Percentiles rank a stretch among this genome's conserved stretches.
These are phyloP conservation scores for Lactarius evosmus DNA, from an alignment of 768 basidiomycete species.

Conservation along the genomic window DNA sequence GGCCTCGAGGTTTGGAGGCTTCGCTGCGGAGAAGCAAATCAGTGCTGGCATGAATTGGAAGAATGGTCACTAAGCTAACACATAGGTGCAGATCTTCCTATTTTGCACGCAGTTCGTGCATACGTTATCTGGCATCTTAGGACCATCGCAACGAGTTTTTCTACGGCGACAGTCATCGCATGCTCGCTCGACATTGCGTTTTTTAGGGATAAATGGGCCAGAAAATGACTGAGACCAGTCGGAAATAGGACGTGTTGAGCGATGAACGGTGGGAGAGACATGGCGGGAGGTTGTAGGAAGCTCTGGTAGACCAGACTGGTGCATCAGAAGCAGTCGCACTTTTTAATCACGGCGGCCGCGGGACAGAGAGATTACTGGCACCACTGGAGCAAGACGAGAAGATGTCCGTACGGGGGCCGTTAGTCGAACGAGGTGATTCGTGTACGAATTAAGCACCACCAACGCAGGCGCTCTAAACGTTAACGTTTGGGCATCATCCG, in stretches of 20 bases:
- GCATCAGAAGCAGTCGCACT: slow-evolving; percentile 10
- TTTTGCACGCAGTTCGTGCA: slow-evolving; percentile 40
- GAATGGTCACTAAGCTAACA: slow-evolving; percentile 28
- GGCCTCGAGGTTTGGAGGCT: slow-evolving; percentile 39
- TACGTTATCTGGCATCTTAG: slow-evolving; percentile 35
- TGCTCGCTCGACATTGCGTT: slow-evolving; percentile 36
- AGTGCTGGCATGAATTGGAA: not conserved
- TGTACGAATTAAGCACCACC: slow-evolving; percentile 12
- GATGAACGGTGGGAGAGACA: not conserved
- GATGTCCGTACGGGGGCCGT: slow-evolving; percentile 20
- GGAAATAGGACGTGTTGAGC: not conserved
- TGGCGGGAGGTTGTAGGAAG: slow-evolving; percentile 18
- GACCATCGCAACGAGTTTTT: slow-evolving; percentile 38
- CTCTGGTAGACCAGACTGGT: slow-evolving; percentile 8
- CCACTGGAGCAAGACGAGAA: slow-evolving; percentile 8
- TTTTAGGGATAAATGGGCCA: slow-evolving; percentile 32
- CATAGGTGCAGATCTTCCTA: slow-evolving; percentile 36
- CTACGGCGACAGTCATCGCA: slow-evolving; percentile 37
- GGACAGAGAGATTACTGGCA: not conserved
- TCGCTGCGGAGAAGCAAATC: slow-evolving; percentile 31
- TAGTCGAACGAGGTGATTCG: slow-evolving; percentile 3
- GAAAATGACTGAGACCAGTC: slow-evolving; percentile 16
- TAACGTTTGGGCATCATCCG: slow-evolving; percentile 13
- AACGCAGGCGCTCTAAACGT: slow-evolving; percentile 7
- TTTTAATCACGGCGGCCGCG: slow-evolving; percentile 20